Conservation (phyloP, 495 filamentous ascomycete genomes). For the Daldinia loculata region DNA sequence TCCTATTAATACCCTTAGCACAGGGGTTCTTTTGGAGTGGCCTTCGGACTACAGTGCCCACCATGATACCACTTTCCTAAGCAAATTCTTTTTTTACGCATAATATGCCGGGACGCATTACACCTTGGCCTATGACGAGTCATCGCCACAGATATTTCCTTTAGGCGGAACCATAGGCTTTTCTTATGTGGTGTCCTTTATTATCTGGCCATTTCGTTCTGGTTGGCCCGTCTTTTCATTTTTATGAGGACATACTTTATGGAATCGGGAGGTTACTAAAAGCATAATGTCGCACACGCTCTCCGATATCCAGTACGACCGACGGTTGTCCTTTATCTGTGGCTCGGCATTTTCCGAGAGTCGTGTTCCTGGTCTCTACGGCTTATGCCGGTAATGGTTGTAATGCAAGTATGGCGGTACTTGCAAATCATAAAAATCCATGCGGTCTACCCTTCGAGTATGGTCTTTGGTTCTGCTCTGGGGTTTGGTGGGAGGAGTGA, state of each 20-base stretch:
- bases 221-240: neutral
- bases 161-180: conserved; percentile 12
- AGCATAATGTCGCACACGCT: neutral
- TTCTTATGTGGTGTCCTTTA: conserved; percentile 11
- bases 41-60: neutral
- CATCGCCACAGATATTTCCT: neutral
- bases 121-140: conserved; percentile 2
- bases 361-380: neutral
- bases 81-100: neutral
- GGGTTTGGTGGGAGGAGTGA: neutral
- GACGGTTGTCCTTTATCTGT: neutral
- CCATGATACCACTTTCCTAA: neutral
- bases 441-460: neutral
- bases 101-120: neutral
- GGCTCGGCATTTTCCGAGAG: neutral
- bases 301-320: neutral
- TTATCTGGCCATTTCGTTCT: neutral
- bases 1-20: neutral
- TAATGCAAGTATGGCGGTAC: neutral
- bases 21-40: neutral
- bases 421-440: neutral
- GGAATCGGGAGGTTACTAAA: neutral
- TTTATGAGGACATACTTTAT: neutral
- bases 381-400: neutral
- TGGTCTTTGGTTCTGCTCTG: conserved; percentile 1